These are phyloP conservation scores for Priceomyces medius DNA, from an alignment of 805 yeast genomes.

Conservation along the genomic window DNA sequence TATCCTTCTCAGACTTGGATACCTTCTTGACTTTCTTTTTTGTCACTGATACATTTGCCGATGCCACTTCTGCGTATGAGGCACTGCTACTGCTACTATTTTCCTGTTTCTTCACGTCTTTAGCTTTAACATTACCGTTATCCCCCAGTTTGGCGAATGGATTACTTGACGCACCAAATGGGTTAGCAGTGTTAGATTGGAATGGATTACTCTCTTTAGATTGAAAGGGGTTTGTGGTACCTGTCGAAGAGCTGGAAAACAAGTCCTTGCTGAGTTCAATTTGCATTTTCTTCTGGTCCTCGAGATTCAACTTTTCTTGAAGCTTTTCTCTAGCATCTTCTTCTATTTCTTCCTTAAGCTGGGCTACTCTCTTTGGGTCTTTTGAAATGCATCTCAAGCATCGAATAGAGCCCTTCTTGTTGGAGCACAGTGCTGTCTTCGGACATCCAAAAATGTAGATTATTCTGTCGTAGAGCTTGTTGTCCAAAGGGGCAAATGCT, in stretches of 20 bases:
- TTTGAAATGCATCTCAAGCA: conserved; percentile 75
- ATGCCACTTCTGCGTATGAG: conserved; percentile 21
- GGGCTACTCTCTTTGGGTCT: conserved; percentile 49
- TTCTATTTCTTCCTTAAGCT: conserved; percentile 36
- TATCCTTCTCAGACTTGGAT: conserved; percentile 10
- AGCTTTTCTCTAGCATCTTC: conserved; percentile 29
- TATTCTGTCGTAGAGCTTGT: conserved; percentile 72
- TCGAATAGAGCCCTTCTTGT: conserved; percentile 67
- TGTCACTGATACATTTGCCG: conserved; percentile 10
- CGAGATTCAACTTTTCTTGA: conserved; percentile 41
- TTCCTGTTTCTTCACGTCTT: conserved; percentile 10
- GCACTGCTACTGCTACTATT: conserved; percentile 7
- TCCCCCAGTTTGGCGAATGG: conserved; percentile 28
- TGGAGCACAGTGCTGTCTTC: conserved; percentile 52
- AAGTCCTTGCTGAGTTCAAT: conserved; percentile 43
- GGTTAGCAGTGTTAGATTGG: conserved; percentile 12
- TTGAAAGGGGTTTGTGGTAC: conserved; percentile 38
- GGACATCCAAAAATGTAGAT: conserved; percentile 81
- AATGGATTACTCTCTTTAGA: conserved; percentile 20
- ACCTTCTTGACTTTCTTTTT: conserved; percentile 5
- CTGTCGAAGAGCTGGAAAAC: conserved; percentile 18
- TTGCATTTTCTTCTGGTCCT: conserved; percentile 41
- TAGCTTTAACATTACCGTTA: conserved; percentile 3
- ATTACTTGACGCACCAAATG: conserved; percentile 18
- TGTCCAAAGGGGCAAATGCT: conserved; percentile 75